Conservation (phyloP, 306 rosid species). For the Vicia sativa region DNA sequence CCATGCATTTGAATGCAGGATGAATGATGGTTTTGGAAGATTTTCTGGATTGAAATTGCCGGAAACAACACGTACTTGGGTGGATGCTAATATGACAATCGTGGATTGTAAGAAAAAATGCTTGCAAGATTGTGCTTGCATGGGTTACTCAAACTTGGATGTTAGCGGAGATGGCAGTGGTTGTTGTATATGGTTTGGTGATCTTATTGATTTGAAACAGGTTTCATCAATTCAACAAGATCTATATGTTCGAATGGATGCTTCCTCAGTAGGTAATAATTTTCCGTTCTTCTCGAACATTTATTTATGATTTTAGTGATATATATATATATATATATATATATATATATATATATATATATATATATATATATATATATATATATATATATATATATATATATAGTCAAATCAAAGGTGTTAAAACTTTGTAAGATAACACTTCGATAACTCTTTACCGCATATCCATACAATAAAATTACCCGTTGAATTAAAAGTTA, state of each 20-base stretch:
- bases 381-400: no score
- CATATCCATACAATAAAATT: no score
- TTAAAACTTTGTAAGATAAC: no score
- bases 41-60: conserved; percentile 35
- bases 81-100: conserved; percentile 2
- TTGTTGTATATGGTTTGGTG: conserved; percentile 34
- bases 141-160: conserved; percentile 16
- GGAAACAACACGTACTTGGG: conserved; percentile 30
- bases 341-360: no score
- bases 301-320: no score
- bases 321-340: no score
- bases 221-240: neutral
- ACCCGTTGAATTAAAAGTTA: no score
- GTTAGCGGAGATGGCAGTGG: neutral
- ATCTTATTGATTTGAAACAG: conserved; percentile 3
- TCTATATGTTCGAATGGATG: conserved; percentile 32
- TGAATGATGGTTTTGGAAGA: conserved; percentile 34
- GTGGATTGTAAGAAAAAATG: conserved; percentile 22
- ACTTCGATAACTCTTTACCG: no score
- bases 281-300: no score
- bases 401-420: no score
- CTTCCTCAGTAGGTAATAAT: neutral
- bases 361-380: no score
- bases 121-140: conserved; percentile 27
- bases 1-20: conserved; percentile 16